Conservation (phyloP, 257 asterid species). For the Marsdenia floribunda region DNA sequence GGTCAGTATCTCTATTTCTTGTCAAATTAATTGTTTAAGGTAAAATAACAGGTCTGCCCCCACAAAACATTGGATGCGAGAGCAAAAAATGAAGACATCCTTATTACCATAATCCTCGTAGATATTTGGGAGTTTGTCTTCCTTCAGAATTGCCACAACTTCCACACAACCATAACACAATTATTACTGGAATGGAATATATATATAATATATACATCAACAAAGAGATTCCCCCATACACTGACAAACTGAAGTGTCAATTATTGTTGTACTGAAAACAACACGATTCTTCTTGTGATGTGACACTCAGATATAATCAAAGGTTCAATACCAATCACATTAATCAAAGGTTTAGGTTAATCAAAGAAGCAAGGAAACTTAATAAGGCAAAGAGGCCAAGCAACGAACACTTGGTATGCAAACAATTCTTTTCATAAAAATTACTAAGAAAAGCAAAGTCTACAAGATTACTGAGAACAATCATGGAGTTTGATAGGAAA, state of each 20-base stretch:
- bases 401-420: too few species aligned
- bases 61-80: not conserved
- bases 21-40: not conserved
- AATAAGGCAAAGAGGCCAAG: too few species aligned
- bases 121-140: slow-evolving; percentile 14
- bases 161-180: slow-evolving; percentile 15
- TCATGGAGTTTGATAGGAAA: too few species aligned
- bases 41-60: not conserved
- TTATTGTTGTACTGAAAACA: slow-evolving; percentile 45
- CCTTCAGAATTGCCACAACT: slow-evolving; percentile 14
- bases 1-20: not conserved
- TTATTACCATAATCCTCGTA: not conserved
- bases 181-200: slow-evolving; percentile 10
- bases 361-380: too few species aligned
- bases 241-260: slow-evolving; percentile 43
- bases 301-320: slow-evolving; percentile 42
- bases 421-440: too few species aligned
- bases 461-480: too few species aligned
- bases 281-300: slow-evolving; percentile 56
- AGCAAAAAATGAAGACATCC: not conserved
- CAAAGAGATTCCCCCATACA: slow-evolving; percentile 61
- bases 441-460: too few species aligned
- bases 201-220: slow-evolving; percentile 28
- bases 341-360: too few species aligned
- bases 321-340: too few species aligned